Evolutionary conservation across 352 stramenopile genomes (phyloP).

Genomic region (Globisporangium iwayamae): DNA sequence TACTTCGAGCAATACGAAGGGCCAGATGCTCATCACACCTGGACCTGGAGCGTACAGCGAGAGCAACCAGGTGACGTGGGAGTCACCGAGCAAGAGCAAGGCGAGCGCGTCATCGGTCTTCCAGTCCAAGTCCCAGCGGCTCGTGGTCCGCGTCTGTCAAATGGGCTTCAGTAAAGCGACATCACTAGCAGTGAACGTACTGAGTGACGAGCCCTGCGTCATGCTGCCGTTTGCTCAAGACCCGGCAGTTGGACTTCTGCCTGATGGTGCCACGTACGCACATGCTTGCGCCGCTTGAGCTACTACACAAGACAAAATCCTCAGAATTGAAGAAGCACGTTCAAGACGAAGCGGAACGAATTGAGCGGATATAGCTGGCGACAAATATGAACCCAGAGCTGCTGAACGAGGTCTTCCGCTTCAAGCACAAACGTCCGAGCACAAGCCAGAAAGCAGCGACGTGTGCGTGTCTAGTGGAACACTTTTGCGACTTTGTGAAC

Average conservation of each 20-base stretch:
- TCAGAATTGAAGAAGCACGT: not conserved
- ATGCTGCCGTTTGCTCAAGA: not conserved
- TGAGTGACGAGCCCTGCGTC: not conserved
- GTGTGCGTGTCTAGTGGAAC: conserved; percentile 19
- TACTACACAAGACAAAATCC: not conserved
- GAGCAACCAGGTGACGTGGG: conserved; percentile 44
- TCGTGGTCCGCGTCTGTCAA: not conserved
- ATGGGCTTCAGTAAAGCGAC: too few species aligned
- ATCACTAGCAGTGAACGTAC: not conserved
- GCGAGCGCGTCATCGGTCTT: conserved; percentile 35
- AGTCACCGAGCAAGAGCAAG: conserved; percentile 49
- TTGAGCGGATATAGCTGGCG: not conserved
- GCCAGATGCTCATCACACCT: conserved; percentile 42
- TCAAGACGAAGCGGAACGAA: not conserved
- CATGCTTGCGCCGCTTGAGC: not conserved
- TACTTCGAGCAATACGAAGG: not conserved
- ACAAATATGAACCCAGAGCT: conserved; percentile 8
- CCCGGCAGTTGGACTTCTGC: not conserved
- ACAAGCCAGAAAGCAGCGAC: conserved; percentile 20
- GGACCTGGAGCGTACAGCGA: conserved; percentile 48
- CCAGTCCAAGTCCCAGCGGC: conserved; percentile 52
- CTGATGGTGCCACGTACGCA: not conserved
- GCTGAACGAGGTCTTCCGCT: conserved; percentile 37
- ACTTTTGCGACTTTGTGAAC: conserved; percentile 20
- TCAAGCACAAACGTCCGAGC: conserved; percentile 33